Conservation (phyloP, 768 basidiomycete species). For the Xerocomus spinulosus region DNA sequence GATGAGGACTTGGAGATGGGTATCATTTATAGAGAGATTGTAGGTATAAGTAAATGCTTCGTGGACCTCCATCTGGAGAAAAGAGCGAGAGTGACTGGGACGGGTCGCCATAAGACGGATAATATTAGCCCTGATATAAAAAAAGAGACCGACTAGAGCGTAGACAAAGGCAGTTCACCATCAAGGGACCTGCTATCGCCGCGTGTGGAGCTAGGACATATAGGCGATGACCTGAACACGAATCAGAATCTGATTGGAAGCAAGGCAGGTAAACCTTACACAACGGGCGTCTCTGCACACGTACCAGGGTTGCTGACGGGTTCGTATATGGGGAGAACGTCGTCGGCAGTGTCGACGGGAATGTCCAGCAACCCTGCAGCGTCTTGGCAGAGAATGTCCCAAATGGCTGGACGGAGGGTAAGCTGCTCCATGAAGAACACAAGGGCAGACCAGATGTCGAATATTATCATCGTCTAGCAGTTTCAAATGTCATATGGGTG, state of each 20-base stretch:
- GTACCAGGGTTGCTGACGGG: neutral
- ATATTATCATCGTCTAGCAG: too few relatives aligned
- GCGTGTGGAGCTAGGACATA: neutral
- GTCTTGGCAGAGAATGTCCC: conserved; percentile 22
- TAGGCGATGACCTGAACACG: too few relatives aligned
- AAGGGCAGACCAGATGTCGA: too few relatives aligned
- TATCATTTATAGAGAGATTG: conserved; percentile 39
- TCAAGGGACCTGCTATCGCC: conserved; percentile 7
- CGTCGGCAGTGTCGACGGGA: neutral
- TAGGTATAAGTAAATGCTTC: conserved; percentile 42
- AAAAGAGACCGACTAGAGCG: conserved; percentile 9
- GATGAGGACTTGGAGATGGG: conserved; percentile 47
- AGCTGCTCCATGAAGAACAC: conserved; percentile 12
- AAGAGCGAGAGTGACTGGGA: conserved; percentile 17
- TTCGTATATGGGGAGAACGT: conserved; percentile 24
- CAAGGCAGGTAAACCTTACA: conserved; percentile 4
- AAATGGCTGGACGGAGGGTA: conserved; percentile 14
- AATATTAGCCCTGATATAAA: neutral
- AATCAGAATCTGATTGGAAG: neutral
- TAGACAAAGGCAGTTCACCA: conserved; percentile 4
- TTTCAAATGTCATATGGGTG: neutral
- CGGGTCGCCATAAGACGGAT: conserved; percentile 6
- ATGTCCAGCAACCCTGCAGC: neutral
- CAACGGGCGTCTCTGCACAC: neutral
- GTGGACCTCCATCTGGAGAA: conserved; percentile 21